Conservation (phyloP, 805 yeast genomes). For the Metahyphopichia silvanorum region DNA sequence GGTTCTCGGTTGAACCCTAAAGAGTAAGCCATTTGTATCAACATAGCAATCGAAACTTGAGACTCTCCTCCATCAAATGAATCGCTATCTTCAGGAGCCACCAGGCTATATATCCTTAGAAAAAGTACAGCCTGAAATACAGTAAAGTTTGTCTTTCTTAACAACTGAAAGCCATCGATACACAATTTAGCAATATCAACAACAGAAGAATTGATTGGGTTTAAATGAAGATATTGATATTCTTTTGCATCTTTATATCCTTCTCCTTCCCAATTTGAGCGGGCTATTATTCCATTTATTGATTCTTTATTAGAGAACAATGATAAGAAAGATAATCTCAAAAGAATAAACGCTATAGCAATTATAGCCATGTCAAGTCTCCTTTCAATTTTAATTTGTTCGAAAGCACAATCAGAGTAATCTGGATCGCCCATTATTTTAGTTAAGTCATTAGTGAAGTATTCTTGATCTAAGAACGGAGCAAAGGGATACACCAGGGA, state of each 20-base stretch:
- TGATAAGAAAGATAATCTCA: constrained; percentile 24
- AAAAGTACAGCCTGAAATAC: constrained; percentile 50
- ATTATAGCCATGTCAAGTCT: constrained; percentile 21
- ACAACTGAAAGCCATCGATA: constrained; percentile 17
- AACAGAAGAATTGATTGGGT: constrained; percentile 17
- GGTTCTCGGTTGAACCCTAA: constrained; percentile 67
- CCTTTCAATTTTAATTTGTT: constrained; percentile 14
- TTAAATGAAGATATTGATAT: constrained; percentile 12
- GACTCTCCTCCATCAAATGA: constrained; percentile 53
- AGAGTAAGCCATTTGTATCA: constrained; percentile 58
- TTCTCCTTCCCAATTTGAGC: constrained; percentile 10
- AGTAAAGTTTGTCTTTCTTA: constrained; percentile 36
- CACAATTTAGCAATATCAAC: constrained; percentile 22
- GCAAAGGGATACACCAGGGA: constrained; percentile 20
- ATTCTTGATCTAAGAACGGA: constrained; percentile 26
- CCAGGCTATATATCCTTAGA: constrained; percentile 44
- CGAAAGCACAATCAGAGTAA: constrained; percentile 14
- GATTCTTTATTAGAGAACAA: constrained; percentile 21
- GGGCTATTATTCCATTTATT: constrained; percentile 17
- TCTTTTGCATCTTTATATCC: constrained; percentile 10
- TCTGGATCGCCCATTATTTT: constrained; percentile 18
- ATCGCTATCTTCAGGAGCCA: constrained; percentile 48
- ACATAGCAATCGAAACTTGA: constrained; percentile 48
- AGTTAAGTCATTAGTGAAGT: constrained; percentile 14
- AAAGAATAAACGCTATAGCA: constrained; percentile 21